Conservation (phyloP, 2,329 filamentous ascomycete genomes). For the Penicillium janthinellum region DNA sequence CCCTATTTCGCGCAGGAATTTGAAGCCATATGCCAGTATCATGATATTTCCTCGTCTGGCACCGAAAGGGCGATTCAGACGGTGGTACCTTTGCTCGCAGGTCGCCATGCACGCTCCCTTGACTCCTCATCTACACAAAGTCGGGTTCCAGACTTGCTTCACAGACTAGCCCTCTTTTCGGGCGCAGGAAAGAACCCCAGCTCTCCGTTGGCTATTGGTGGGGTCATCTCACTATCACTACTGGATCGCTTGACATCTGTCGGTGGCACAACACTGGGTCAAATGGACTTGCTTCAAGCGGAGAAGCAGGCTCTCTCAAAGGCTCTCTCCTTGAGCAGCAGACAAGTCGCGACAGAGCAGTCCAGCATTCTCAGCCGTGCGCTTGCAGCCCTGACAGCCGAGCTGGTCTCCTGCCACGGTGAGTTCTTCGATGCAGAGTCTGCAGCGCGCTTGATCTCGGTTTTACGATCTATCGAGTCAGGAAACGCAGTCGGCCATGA, state of each 20-base stretch:
- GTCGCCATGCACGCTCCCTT: constrained; percentile 38
- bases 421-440: constrained; percentile 37
- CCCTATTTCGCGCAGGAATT: constrained; percentile 52
- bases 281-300: constrained; percentile 64
- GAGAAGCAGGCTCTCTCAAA: constrained; percentile 65
- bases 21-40: constrained; percentile 50
- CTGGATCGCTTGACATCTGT: constrained; percentile 58
- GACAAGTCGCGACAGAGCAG: constrained; percentile 55
- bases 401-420: constrained; percentile 39
- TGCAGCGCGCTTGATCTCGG: constrained; percentile 25
- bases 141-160: constrained; percentile 38
- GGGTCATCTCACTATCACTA: constrained; percentile 54
- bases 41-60: constrained; percentile 37
- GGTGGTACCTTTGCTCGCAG: constrained; percentile 41
- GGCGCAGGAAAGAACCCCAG: constrained; percentile 33
- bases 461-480: constrained; percentile 30
- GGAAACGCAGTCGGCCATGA: constrained; percentile 20
- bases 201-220: constrained; percentile 50
- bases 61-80: constrained; percentile 27
- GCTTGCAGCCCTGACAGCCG: constrained; percentile 43
- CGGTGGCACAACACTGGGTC: constrained; percentile 58
- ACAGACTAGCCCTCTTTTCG: constrained; percentile 40
- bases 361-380: constrained; percentile 52
- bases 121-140: constrained; percentile 37
- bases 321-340: constrained; percentile 55